These are phyloP conservation scores for Fraxinus velutina DNA, from an alignment of 305 asterid genomes.

Conservation along the genomic window DNA sequence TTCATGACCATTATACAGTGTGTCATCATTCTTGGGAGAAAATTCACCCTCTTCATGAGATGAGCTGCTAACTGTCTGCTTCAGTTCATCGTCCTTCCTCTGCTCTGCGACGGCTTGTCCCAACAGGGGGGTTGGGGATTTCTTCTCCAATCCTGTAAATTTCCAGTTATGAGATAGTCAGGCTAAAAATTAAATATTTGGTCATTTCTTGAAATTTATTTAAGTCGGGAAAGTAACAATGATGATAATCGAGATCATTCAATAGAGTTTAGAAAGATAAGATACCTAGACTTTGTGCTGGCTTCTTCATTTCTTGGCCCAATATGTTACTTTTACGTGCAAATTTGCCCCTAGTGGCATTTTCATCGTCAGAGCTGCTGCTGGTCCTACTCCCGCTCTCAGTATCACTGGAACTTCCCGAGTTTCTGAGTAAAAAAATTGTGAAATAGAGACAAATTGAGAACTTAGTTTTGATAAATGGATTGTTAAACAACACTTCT, in stretches of 20 bases:
- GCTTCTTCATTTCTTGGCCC: constrained; percentile 36
- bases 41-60: constrained; percentile 60
- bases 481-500: neutral
- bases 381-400: constrained; percentile 35
- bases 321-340: constrained; percentile 33
- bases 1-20: constrained; percentile 43
- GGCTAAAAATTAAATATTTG: neutral
- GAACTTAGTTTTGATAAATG: neutral
- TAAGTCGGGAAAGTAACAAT: constrained; percentile 16
- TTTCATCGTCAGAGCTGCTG: constrained; percentile 64
- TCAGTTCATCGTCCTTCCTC: constrained; percentile 30
- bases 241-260: constrained; percentile 4
- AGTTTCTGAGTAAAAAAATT: constrained; percentile 41
- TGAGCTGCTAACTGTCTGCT: constrained; percentile 27
- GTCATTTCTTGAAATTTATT: neutral
- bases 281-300: constrained; percentile 37
- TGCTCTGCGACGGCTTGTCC: constrained; percentile 28
- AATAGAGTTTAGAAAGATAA: constrained; percentile 6
- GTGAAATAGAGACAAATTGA: neutral
- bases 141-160: constrained; percentile 38
- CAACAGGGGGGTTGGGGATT: constrained; percentile 24
- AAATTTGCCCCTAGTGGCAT: constrained; percentile 29
- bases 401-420: constrained; percentile 63
- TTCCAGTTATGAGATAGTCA: neutral
- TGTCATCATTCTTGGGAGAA: constrained; percentile 42